phyloP scores from a whole-genome alignment of 495 filamentous ascomycete genomes.

The Durotheca rogersii region DNA sequence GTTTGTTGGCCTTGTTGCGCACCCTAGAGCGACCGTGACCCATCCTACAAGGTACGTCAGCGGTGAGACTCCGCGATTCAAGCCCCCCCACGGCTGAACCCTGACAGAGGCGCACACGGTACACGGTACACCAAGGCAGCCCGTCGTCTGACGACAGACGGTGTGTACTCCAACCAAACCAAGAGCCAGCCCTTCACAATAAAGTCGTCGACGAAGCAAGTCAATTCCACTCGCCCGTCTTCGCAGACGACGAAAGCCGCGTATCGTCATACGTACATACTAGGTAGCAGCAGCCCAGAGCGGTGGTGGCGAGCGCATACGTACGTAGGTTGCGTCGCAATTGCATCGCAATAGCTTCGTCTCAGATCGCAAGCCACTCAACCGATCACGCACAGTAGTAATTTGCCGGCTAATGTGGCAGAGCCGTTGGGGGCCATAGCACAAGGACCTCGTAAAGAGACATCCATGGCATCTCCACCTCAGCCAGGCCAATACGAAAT shows the following conservation, averaged over 20 bases:
- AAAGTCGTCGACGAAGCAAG: too few species aligned
- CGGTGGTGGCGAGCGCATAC: background rate
- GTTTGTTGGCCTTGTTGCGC: too few species aligned
- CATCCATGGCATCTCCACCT: slow-evolving; percentile 9
- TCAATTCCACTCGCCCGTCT: too few species aligned
- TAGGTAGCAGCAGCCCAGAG: background rate
- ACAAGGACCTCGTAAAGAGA: too few species aligned
- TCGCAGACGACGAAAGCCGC: too few species aligned
- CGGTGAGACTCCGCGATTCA: slow-evolving; percentile 14
- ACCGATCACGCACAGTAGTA: slow-evolving; percentile 12
- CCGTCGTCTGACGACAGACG: slow-evolving; percentile 24
- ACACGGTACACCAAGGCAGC: too few species aligned
- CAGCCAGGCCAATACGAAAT: slow-evolving; percentile 9
- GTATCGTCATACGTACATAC: too few species aligned
- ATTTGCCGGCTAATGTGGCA: slow-evolving; percentile 19
- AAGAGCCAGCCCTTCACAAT: too few species aligned
- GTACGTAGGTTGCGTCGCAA: background rate
- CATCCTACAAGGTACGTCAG: slow-evolving; percentile 29
- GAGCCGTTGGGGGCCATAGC: too few species aligned
- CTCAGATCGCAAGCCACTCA: background rate
- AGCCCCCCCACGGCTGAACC: slow-evolving; percentile 6
- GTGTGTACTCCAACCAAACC: slow-evolving; percentile 15
- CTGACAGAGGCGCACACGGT: too few species aligned
- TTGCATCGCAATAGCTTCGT: background rate
- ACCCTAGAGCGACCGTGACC: too few species aligned